Base-by-base conservation (phyloP, 2,329 filamentous ascomycete species). In the Penicillium sp. region DNA sequence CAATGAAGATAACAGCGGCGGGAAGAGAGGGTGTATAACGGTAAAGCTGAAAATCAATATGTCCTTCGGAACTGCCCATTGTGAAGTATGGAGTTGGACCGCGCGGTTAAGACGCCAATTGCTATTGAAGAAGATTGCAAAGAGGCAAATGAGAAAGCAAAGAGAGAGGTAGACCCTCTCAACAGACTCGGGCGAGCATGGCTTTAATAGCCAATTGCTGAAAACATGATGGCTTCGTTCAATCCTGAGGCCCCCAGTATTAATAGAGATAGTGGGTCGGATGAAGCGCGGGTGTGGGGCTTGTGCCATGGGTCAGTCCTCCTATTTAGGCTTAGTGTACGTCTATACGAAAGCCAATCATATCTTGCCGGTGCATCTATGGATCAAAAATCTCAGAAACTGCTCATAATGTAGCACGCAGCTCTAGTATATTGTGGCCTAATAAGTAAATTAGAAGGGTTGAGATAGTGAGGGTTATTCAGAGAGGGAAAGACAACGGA, bases 1-100 rank as follows among this genome's bases (percentile, higher is more conserved):
- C 54, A 14, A 59, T 55, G 16, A 66, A 58, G 4, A 67, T 44
- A 4, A 65, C 55, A 5, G 69, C 69, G 14, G 59, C 61, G 8
- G 56, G 32, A 0, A 65, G 48, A 8, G 59, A 67, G 13, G 69
- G 69, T 5, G 57, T 57, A 45, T 70, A 72, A 10, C 53, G 49
- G 24, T 63, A 61, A 24, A 61, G 53, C 11, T 42, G 5, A 14
- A 36, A 49, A 18, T 22, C 18, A 4, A 18, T 4, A 7, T 3
- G 1, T 21, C 9, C 36, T 16, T 39, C 27, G 8, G 4, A 3
- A 10, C 10, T 18, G 18, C 14, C 18, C 43, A 34, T 34, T 11
- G 31, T 14, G 31, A 34, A 34, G 31, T 34, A 34, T 34, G 31
- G 31, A 34, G 4, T 34, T 34, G 31, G 11, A 34, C 31, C 9